Evolutionary conservation across 2,329 filamentous ascomycete species (phyloP).

Genomic region (Aureobasidium namibiae): DNA sequence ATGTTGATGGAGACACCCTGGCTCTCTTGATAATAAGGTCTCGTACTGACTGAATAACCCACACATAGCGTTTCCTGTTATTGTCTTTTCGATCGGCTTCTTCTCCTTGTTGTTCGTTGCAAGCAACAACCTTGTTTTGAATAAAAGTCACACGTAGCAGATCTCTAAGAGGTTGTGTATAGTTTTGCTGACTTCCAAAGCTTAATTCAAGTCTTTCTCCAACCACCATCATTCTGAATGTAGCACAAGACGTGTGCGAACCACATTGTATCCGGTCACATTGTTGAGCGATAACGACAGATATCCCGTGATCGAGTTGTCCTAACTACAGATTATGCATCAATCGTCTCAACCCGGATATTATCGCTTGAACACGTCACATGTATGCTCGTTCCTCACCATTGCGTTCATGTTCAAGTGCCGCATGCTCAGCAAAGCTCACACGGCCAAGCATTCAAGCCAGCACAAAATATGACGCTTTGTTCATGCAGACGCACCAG

Average conservation of each 20-base stretch:
- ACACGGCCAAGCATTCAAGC: background rate
- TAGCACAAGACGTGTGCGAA: background rate
- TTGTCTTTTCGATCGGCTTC: too few species aligned
- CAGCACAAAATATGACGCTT: background rate
- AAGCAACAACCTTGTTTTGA: too few species aligned
- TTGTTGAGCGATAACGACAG: background rate
- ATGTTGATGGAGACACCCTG: too few species aligned
- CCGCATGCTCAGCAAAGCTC: background rate
- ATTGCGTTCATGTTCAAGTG: background rate
- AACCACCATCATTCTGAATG: background rate
- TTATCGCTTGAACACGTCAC: background rate
- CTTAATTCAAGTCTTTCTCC: background rate
- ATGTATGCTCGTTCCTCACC: background rate
- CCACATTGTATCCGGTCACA: background rate
- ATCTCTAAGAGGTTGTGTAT: too few species aligned
- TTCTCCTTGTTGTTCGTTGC: too few species aligned
- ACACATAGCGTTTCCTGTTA: too few species aligned
- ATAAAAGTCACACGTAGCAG: too few species aligned
- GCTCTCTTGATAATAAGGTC: too few species aligned
- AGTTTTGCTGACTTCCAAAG: too few species aligned
- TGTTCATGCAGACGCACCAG: constrained; percentile 3
- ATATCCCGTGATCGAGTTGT: background rate
- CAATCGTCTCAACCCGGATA: background rate
- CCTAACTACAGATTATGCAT: background rate
- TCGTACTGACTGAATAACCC: too few species aligned